These are phyloP conservation scores for Sequoia sempervirens DNA, from an alignment of 75 land plant genomes.

Conservation along the genomic window DNA sequence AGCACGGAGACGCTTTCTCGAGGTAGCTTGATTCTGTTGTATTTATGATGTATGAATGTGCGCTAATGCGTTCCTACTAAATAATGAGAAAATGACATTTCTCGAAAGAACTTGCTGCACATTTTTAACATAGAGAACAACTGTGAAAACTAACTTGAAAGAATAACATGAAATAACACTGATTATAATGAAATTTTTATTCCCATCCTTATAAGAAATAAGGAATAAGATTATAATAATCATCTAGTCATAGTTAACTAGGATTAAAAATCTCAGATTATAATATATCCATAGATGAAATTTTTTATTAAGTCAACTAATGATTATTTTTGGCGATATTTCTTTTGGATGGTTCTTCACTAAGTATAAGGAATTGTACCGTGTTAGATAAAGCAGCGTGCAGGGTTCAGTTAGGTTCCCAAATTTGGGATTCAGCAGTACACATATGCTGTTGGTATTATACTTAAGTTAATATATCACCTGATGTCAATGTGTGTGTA, in stretches of 20 bases:
- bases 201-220: background rate
- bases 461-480: no score
- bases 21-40: constrained; percentile 33
- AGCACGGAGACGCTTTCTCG: constrained; percentile 69
- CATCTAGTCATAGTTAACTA: background rate
- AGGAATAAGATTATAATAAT: background rate
- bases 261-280: background rate
- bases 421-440: background rate
- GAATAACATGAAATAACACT: background rate
- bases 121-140: background rate
- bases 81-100: background rate
- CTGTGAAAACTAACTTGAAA: background rate
- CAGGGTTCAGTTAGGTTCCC: background rate
- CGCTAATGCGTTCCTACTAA: background rate
- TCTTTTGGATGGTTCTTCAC: background rate
- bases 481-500: background rate
- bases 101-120: background rate
- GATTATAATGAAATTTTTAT: background rate
- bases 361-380: background rate
- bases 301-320: background rate
- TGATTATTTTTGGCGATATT: background rate
- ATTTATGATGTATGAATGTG: background rate
- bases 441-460: no score
- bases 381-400: background rate
- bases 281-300: background rate